Percentiles rank a stretch among this genome's conserved stretches.
phyloP scores from a whole-genome alignment of 179 eudicot genomes.

The Beta lomatogona region DNA sequence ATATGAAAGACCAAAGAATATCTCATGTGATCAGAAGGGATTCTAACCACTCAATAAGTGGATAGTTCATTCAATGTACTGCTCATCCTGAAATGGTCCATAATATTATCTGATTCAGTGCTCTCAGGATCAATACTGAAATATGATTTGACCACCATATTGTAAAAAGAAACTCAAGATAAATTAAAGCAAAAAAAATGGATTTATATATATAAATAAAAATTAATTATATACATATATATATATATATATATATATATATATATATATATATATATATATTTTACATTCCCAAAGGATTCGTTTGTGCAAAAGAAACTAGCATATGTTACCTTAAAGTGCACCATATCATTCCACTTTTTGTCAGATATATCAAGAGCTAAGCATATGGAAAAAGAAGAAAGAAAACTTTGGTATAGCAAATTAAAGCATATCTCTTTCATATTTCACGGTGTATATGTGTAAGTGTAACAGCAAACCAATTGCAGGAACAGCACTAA shows the following conservation, averaged over 20 bases:
- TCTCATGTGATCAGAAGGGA: constrained; percentile 15
- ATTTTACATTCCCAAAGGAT: background rate
- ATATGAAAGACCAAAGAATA: constrained; percentile 15
- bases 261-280: too few relatives aligned
- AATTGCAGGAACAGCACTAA: constrained; percentile 24
- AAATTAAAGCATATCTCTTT: background rate
- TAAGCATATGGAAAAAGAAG: constrained; percentile 8
- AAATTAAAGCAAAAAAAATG: background rate
- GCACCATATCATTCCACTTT: constrained; percentile 33
- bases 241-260: too few relatives aligned
- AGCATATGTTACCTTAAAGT: constrained; percentile 33
- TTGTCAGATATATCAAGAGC: constrained; percentile 16
- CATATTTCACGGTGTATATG: background rate
- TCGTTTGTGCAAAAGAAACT: background rate
- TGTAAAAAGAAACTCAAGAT: background rate
- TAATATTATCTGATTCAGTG: background rate
- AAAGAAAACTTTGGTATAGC: background rate
- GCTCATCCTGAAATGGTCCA: constrained; percentile 18
- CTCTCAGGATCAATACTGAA: background rate
- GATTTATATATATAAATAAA: background rate
- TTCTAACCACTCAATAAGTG: constrained; percentile 30
- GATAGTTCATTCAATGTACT: constrained; percentile 34
- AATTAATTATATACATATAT: too few relatives aligned
- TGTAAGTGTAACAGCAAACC: background rate
- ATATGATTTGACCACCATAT: background rate